These are phyloP conservation scores for Sporothrix brunneoviolacea DNA, from an alignment of 2,329 filamentous ascomycete genomes.

Conservation along the genomic window DNA sequence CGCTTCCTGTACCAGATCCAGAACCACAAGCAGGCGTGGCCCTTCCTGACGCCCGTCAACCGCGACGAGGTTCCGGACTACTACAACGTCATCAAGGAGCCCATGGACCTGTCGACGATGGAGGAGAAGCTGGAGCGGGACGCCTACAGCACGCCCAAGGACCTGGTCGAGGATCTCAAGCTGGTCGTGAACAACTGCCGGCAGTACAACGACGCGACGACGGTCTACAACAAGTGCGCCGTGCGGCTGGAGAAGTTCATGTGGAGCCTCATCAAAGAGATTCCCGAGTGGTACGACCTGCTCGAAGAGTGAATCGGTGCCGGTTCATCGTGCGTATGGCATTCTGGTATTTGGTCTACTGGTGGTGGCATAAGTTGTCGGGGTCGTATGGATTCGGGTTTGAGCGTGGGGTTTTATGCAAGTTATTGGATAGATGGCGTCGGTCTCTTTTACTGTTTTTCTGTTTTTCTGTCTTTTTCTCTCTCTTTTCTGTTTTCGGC, in stretches of 20 bases:
- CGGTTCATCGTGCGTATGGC: no score
- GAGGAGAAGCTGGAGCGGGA: constrained; percentile 91
- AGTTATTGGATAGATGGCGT: no score
- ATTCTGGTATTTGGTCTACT: not conserved
- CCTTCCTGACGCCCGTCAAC: constrained; percentile 89
- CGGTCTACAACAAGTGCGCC: constrained; percentile 89
- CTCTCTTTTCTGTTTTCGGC: no score
- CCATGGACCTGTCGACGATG: constrained; percentile 98
- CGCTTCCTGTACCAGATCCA: constrained; percentile 92
- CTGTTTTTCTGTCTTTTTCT: no score
- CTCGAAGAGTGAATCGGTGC: constrained; percentile 6
- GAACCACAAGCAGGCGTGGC: constrained; percentile 89
- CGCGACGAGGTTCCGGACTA: constrained; percentile 95
- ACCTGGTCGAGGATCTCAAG: constrained; percentile 82
- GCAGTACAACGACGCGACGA: constrained; percentile 92
- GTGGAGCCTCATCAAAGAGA: constrained; percentile 86
- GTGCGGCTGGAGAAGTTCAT: constrained; percentile 91
- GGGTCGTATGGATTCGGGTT: not conserved
- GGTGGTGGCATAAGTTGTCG: not conserved
- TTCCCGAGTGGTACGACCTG: constrained; percentile 72
- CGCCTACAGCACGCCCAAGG: constrained; percentile 82
- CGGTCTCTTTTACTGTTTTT: no score
- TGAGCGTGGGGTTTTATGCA: no score
- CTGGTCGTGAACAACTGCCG: constrained; percentile 93
- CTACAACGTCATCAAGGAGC: constrained; percentile 95